phyloP scores from a whole-genome alignment of 306 rosid species.

The peach (Prunus persica) region DNA sequence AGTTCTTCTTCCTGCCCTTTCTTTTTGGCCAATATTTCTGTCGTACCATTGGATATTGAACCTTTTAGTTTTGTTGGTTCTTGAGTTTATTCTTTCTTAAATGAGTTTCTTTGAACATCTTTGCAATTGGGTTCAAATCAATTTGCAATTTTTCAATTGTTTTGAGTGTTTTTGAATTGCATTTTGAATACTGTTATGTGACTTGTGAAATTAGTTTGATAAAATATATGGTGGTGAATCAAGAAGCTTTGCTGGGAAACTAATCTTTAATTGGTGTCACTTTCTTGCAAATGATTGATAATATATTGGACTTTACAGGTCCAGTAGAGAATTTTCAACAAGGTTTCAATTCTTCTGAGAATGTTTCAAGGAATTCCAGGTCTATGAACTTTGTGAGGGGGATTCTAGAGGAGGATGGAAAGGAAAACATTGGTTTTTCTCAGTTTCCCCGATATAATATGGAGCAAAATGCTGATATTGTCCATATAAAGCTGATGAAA shows the following conservation, averaged over 20 bases:
- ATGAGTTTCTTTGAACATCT: neutral
- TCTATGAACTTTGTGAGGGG: slow-evolving; percentile 46
- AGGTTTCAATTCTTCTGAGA: slow-evolving; percentile 18
- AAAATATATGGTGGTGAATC: neutral
- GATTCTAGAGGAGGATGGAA: slow-evolving; percentile 43
- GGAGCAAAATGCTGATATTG: slow-evolving; percentile 67
- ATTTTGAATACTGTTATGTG: neutral
- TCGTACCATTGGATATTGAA: neutral
- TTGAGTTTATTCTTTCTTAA: neutral
- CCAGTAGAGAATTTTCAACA: neutral
- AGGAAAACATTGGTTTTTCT: slow-evolving; percentile 16
- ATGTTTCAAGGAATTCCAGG: slow-evolving; percentile 5
- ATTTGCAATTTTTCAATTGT: neutral
- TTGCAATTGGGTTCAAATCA: neutral
- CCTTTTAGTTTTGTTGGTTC: neutral
- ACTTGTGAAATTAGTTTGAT: neutral
- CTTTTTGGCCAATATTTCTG: too few relatives aligned
- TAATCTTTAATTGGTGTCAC: neutral
- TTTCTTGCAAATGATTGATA: neutral
- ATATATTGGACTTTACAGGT: neutral
- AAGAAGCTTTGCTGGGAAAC: neutral
- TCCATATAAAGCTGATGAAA: slow-evolving; percentile 69
- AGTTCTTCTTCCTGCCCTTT: neutral
- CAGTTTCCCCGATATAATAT: slow-evolving; percentile 19
- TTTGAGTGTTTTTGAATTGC: neutral